Evolutionary conservation across 2,329 filamentous ascomycete genomes (phyloP).

Genomic region (Trichoderma sp.): DNA sequence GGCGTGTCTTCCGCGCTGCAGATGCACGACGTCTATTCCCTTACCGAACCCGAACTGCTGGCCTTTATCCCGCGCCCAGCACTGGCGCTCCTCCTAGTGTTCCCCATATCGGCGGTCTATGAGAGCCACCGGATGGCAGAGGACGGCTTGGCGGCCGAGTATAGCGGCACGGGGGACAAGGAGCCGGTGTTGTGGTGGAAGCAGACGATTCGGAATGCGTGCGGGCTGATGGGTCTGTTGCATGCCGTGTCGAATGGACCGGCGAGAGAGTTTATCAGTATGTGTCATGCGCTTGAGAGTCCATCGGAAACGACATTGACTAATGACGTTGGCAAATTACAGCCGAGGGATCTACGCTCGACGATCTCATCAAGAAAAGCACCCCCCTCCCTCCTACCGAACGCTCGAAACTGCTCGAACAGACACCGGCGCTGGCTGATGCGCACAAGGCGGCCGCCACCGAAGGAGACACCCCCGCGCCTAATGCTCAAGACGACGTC

Average conservation of each 20-base stretch:
- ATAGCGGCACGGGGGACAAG: slow-evolving; percentile 60
- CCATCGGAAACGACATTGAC: neutral
- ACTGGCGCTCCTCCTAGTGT: slow-evolving; percentile 85
- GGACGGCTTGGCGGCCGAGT: slow-evolving; percentile 62
- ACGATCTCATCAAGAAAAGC: slow-evolving; percentile 65
- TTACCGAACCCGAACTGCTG: slow-evolving; percentile 80
- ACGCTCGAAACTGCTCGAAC: slow-evolving; percentile 73
- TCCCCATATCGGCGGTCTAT: slow-evolving; percentile 78
- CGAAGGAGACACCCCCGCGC: slow-evolving; percentile 74
- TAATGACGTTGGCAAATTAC: neutral
- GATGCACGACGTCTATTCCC: slow-evolving; percentile 89
- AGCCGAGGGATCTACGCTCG: slow-evolving; percentile 51
- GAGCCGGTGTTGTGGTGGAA: slow-evolving; percentile 91
- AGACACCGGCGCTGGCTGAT: slow-evolving; percentile 68
- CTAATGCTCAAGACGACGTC: slow-evolving; percentile 73
- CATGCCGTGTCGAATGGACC: slow-evolving; percentile 79
- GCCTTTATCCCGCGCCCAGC: slow-evolving; percentile 85
- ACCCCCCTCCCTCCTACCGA: slow-evolving; percentile 62
- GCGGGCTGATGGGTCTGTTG: slow-evolving; percentile 82
- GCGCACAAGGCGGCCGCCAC: slow-evolving; percentile 77
- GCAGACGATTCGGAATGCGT: slow-evolving; percentile 92
- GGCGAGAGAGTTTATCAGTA: slow-evolving; percentile 59
- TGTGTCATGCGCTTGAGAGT: slow-evolving; percentile 20
- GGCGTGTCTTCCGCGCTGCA: slow-evolving; percentile 74
- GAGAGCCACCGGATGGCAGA: slow-evolving; percentile 72